Evolutionary conservation across 139 green algal species (phyloP).

Genomic region (Chlamydomonas sp.): DNA sequence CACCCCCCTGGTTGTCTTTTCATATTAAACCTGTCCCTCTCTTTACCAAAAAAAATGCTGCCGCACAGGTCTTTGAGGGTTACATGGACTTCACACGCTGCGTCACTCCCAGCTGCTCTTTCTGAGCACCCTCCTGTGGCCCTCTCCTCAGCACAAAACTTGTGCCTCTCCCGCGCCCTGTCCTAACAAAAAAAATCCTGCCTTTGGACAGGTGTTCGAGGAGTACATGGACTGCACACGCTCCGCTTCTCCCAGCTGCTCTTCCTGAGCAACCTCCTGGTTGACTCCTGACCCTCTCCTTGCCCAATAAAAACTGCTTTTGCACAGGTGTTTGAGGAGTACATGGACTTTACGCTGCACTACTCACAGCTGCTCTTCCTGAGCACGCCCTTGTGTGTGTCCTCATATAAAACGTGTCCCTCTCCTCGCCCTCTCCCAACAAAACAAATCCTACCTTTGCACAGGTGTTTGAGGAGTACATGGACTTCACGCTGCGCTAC

Average conservation of each 20-base stretch:
- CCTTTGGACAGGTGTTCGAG: slow-evolving; percentile 54
- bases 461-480: slow-evolving; percentile 77
- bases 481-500: slow-evolving; percentile 50
- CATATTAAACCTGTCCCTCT: too few species aligned
- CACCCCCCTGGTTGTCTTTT: too few species aligned
- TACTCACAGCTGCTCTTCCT: neutral
- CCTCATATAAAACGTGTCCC: too few species aligned
- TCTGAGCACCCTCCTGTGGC: too few species aligned
- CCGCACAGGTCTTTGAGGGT: slow-evolving; percentile 33
- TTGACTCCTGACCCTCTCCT: too few species aligned
- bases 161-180: neutral
- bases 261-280: too few species aligned
- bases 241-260: slow-evolving; percentile 55
- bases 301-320: too few species aligned
- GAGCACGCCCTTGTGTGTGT: too few species aligned
- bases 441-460: neutral
- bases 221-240: slow-evolving; percentile 61
- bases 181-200: neutral
- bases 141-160: too few species aligned
- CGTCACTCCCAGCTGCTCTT: neutral
- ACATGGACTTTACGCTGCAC: slow-evolving; percentile 8
- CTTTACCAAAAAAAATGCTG: too few species aligned
- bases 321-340: slow-evolving; percentile 35
- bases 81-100: slow-evolving; percentile 16
- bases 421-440: neutral